Percentiles rank a stretch among this genome's conserved stretches.
Evolutionary conservation across 148 eudicot species (phyloP).

Genomic region (Camellia sinensis): DNA sequence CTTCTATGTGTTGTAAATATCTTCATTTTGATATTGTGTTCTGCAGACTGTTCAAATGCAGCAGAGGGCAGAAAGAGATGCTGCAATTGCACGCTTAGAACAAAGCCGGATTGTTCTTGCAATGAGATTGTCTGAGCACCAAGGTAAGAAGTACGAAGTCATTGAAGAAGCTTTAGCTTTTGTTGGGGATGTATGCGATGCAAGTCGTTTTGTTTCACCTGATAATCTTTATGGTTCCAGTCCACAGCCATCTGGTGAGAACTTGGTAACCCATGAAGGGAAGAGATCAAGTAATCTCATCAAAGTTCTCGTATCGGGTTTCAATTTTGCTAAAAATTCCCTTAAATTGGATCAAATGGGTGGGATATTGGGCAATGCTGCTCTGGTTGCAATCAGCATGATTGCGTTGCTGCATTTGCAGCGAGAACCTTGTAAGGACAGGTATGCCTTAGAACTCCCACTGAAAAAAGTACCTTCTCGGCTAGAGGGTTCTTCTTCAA

Average conservation of each 20-base stretch:
- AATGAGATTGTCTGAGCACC: slow-evolving; percentile 80
- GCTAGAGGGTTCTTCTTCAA: slow-evolving; percentile 23
- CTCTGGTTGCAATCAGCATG: slow-evolving; percentile 83
- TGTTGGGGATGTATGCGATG: slow-evolving; percentile 64
- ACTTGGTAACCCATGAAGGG: slow-evolving; percentile 28
- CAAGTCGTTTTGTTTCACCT: slow-evolving; percentile 45
- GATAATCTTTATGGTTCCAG: slow-evolving; percentile 41
- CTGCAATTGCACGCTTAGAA: slow-evolving; percentile 85
- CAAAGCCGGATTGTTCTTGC: slow-evolving; percentile 88
- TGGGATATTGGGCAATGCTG: slow-evolving; percentile 80
- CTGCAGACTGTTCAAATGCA: slow-evolving; percentile 79
- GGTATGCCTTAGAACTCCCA: slow-evolving; percentile 24
- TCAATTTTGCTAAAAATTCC: slow-evolving; percentile 47
- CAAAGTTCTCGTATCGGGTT: slow-evolving; percentile 45
- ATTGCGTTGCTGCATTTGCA: slow-evolving; percentile 71
- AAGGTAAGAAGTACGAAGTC: slow-evolving; percentile 74
- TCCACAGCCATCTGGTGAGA: slow-evolving; percentile 35
- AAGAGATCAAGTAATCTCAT: slow-evolving; percentile 40
- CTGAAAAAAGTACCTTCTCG: slow-evolving; percentile 28
- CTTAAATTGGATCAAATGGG: slow-evolving; percentile 61
- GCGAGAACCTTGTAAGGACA: slow-evolving; percentile 42
- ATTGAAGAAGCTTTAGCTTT: slow-evolving; percentile 90
- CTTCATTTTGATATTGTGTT: background rate
- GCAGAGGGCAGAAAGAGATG: slow-evolving; percentile 90
- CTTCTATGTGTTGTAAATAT: background rate